Evolutionary conservation across 1,284 basidiomycete species (phyloP).

Genomic region (Rhizoctonia solani): DNA sequence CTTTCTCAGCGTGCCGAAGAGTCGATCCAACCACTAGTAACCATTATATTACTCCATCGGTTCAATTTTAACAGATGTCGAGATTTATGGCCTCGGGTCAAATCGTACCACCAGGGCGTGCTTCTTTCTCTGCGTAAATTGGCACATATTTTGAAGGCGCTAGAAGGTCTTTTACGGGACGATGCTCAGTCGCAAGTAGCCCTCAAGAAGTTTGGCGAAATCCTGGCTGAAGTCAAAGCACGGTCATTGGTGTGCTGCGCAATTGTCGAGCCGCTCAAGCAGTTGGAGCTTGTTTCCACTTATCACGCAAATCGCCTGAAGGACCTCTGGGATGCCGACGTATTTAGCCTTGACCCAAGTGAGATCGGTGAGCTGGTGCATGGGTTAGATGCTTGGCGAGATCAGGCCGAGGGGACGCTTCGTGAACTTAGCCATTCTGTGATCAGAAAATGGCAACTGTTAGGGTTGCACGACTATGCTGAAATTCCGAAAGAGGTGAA

Average conservation of each 20-base stretch:
- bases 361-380: neutral
- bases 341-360: neutral
- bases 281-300: neutral
- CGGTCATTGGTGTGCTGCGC: neutral
- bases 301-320: neutral
- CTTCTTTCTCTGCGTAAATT: neutral
- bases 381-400: neutral
- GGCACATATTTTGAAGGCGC: too few species aligned
- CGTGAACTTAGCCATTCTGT: neutral
- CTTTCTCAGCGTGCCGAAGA: neutral
- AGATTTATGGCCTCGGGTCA: neutral
- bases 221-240: neutral
- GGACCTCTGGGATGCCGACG: neutral
- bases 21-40: neutral
- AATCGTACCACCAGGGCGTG: neutral
- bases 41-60: neutral
- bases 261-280: neutral
- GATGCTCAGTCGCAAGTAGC: too few species aligned
- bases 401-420: neutral
- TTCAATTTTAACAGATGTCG: neutral
- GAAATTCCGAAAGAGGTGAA: neutral
- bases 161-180: too few species aligned
- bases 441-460: neutral
- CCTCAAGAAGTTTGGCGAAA: neutral
- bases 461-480: neutral